Conservation (phyloP, 768 basidiomycete species). For the Baorangia bicolor region DNA sequence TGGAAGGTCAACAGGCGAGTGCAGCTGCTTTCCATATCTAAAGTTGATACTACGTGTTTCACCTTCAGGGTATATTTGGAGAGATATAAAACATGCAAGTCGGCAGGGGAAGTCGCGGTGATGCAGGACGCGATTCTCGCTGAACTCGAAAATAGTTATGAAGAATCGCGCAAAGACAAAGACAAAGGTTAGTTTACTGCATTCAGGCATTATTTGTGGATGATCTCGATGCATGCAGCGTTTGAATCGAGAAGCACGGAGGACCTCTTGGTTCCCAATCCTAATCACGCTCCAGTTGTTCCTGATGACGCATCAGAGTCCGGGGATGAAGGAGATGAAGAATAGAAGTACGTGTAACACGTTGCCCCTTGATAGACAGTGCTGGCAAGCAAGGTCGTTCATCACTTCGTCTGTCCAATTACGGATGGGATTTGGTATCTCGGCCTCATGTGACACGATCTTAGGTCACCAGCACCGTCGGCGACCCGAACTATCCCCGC, state of each 20-base stretch:
- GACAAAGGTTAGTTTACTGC: constrained; percentile 43
- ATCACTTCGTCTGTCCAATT: too few relatives aligned
- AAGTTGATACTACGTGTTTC: not conserved
- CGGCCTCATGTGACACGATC: too few relatives aligned
- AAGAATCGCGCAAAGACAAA: constrained; percentile 46
- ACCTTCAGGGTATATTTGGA: constrained; percentile 49
- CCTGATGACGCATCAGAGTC: constrained; percentile 19
- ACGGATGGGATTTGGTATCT: too few relatives aligned
- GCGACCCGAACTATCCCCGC: too few relatives aligned
- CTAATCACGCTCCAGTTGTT: constrained; percentile 47
- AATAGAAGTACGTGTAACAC: not conserved
- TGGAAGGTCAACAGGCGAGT: constrained; percentile 76
- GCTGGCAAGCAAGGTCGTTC: too few relatives aligned
- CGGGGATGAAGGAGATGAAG: constrained; percentile 17
- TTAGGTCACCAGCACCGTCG: too few relatives aligned
- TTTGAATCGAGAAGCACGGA: constrained; percentile 39
- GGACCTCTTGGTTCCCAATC: constrained; percentile 68
- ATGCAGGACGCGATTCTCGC: constrained; percentile 69
- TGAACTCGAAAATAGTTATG: constrained; percentile 64
- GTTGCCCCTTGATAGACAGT: too few relatives aligned
- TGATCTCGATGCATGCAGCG: constrained; percentile 2
- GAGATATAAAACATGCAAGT: constrained; percentile 70
- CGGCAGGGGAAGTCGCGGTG: constrained; percentile 53
- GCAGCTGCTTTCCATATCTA: not conserved
- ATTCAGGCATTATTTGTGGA: not conserved